Conservation (phyloP, 2,329 filamentous ascomycete species). For the Rutstroemia sydowiana region DNA sequence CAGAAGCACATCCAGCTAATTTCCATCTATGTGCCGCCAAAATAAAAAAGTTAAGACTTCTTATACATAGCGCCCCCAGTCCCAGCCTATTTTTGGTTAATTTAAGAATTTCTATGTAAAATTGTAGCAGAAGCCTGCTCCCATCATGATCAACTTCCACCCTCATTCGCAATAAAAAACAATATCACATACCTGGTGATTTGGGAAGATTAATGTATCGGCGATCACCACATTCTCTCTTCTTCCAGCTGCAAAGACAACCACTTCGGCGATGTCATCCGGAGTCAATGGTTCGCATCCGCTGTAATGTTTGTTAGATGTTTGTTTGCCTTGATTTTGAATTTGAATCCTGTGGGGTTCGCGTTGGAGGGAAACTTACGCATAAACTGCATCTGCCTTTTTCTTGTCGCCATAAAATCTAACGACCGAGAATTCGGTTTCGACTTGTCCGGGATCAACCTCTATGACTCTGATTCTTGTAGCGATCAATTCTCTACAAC, state of each 20-base stretch:
- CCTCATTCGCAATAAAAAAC: slow-evolving; percentile 7
- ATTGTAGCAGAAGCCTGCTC: slow-evolving; percentile 35
- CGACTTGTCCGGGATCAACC: slow-evolving; percentile 86
- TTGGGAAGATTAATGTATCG: slow-evolving; percentile 80
- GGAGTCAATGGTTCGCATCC: slow-evolving; percentile 77
- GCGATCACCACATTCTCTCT: slow-evolving; percentile 87
- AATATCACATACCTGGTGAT: slow-evolving; percentile 63
- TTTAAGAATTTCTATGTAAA: slow-evolving; percentile 36
- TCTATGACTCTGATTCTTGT: slow-evolving; percentile 78
- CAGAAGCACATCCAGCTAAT: too few relatives aligned
- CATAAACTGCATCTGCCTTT: slow-evolving; percentile 87
- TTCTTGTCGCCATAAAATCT: slow-evolving; percentile 81
- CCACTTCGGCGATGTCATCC: slow-evolving; percentile 83
- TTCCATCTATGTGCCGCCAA: too few relatives aligned
- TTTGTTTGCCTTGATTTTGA: neutral
- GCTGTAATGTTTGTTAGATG: slow-evolving; percentile 37
- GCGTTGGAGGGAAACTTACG: slow-evolving; percentile 50
- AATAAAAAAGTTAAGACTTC: slow-evolving; percentile 15
- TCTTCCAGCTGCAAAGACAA: slow-evolving; percentile 78
- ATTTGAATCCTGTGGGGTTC: neutral
- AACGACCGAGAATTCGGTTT: slow-evolving; percentile 88
- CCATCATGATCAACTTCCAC: slow-evolving; percentile 29
- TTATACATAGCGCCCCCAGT: slow-evolving; percentile 28
- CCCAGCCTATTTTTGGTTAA: slow-evolving; percentile 26
- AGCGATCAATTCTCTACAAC: slow-evolving; percentile 59